phyloP scores from a whole-genome alignment of 2,329 filamentous ascomycete species.

The Cadophora malorum region DNA sequence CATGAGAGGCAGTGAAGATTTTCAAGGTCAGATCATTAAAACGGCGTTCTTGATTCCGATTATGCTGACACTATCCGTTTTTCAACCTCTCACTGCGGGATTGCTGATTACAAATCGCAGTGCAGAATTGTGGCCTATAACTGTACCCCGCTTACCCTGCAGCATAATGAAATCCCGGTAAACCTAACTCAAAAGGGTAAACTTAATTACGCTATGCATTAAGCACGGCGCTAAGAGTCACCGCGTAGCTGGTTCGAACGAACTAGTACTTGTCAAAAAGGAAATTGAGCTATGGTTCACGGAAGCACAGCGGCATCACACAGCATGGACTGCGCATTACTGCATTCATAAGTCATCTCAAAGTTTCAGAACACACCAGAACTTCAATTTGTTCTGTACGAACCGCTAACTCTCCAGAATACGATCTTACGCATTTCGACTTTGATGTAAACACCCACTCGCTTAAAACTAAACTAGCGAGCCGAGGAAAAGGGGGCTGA shows the following conservation, averaged over 20 bases:
- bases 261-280: not conserved
- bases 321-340: too few relatives aligned
- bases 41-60: not conserved
- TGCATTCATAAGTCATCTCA: too few relatives aligned
- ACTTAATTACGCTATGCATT: not conserved
- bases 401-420: not conserved
- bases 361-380: too few relatives aligned
- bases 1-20: not conserved
- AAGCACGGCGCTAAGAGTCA: not conserved
- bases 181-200: not conserved
- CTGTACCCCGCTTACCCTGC: not conserved
- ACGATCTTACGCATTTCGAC: not conserved
- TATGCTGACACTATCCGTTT: not conserved
- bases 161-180: not conserved
- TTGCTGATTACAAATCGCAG: slow-evolving; percentile 7
- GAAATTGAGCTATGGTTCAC: not conserved
- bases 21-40: not conserved
- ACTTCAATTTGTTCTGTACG: not conserved
- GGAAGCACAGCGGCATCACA: too few relatives aligned
- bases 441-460: not conserved
- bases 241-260: not conserved
- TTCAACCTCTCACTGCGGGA: not conserved
- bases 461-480: not conserved
- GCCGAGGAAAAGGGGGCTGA: not conserved
- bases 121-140: not conserved